phyloP scores from a whole-genome alignment of 2,329 filamentous ascomycete species.

The Helotiales sp. region DNA sequence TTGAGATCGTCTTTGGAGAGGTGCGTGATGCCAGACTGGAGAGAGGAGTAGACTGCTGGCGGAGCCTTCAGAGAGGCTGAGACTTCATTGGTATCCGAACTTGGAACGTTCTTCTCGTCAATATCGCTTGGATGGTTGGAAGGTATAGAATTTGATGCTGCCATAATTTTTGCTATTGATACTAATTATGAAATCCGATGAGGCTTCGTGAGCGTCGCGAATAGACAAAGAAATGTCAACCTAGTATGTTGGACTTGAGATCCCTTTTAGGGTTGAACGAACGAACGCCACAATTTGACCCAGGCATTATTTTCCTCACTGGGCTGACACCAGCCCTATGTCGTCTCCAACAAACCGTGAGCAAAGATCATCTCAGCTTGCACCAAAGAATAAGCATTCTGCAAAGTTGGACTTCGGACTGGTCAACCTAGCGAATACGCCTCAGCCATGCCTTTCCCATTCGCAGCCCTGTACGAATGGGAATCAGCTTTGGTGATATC shows the following conservation, averaged over 20 bases:
- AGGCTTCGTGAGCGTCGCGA: too few species aligned
- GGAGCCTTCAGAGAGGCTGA: background rate
- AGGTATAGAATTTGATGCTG: background rate
- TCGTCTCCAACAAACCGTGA: too few species aligned
- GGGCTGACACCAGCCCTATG: too few species aligned
- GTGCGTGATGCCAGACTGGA: background rate
- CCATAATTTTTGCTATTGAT: background rate
- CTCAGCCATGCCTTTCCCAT: background rate
- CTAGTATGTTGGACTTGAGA: too few species aligned
- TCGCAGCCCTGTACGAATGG: background rate
- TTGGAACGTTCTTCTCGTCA: background rate
- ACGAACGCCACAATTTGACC: background rate
- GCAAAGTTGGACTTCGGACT: background rate
- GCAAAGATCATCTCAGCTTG: too few species aligned
- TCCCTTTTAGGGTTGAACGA: background rate
- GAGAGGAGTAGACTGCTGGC: background rate
- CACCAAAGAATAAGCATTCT: too few species aligned
- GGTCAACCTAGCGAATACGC: background rate
- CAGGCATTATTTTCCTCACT: background rate
- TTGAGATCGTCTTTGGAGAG: constrained; percentile 2
- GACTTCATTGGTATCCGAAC: background rate
- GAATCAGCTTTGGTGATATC: background rate
- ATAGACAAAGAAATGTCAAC: too few species aligned
- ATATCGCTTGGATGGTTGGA: background rate
- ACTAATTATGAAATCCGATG: background rate